Evolutionary conservation across 331 rosid species (phyloP), one percentile per base, ranked within the genome.

Genomic region (Spiraea crenata): DNA sequence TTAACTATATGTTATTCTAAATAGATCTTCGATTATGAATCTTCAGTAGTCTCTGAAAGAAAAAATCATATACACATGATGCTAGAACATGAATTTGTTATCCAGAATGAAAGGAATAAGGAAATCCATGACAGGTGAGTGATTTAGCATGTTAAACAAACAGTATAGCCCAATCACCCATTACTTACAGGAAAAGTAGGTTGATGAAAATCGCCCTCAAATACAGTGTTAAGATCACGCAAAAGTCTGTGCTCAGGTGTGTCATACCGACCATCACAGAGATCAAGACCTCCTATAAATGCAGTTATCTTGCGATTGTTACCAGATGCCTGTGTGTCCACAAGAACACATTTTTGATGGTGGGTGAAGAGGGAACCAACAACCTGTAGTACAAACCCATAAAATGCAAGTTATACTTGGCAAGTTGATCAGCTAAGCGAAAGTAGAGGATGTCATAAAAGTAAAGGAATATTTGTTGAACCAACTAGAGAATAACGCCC

Each of bases 201-300:
- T 70, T 91, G 85, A 77, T 86, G 97, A 83, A 82, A 89, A 86
- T 95, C 97, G 40, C 78, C 92, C 37, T 57, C 4, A 74, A 84
- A 91, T 57, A 81, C 85, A 74, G 93, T 85, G 79, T 82, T 74
- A 51, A 91, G 93, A 75, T 81, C 88, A 63, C 57, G 95, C 74
- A 89, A 95, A 20, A 95, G 85, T 37, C 96, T 85, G 82, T 95
- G 99, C 83, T 91, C 85, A 5, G 99, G 97, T 4, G 99, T 95
- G 82, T 91, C 99, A 68, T 91, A 95, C 16, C 99, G 96, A 74
- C 97, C 99, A 76, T 91, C 96, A 81, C 99, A 95, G 19, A 91
- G 77, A 82, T 95, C 99, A 74, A 95, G 87, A 71, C 99, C 99
- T 79, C 99, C 99, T 62, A 89, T 37, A 86, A 95, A 95, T 65